Conservation (phyloP, 495 filamentous ascomycete species). For the Arthonia radiata region DNA sequence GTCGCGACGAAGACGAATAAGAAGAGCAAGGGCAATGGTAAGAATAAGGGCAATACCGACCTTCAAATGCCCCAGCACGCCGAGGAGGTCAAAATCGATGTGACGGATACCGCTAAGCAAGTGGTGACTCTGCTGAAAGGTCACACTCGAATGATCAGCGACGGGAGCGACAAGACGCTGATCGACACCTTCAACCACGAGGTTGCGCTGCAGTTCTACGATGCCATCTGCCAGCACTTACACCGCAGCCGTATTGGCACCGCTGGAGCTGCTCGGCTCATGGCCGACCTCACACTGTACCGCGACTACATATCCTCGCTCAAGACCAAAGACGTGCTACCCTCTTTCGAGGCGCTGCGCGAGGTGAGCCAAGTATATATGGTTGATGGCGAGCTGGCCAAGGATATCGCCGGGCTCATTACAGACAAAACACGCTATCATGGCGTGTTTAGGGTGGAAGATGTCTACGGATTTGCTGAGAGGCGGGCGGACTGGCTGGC, state of each 20-base stretch:
- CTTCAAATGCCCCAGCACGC: not conserved
- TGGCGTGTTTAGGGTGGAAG: constrained; percentile 81
- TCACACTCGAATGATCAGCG: constrained; percentile 75
- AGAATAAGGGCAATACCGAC: too few species aligned
- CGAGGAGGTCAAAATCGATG: constrained; percentile 43
- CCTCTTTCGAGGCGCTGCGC: constrained; percentile 77
- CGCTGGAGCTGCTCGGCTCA: constrained; percentile 74
- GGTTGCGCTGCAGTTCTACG: constrained; percentile 78
- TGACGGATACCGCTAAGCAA: constrained; percentile 48
- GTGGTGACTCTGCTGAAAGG: constrained; percentile 66
- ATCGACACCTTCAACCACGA: constrained; percentile 98
- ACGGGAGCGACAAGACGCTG: constrained; percentile 89
- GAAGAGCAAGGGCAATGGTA: too few species aligned
- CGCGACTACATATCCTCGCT: constrained; percentile 60
- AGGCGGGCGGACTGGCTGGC: constrained; percentile 82
- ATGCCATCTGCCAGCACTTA: constrained; percentile 80
- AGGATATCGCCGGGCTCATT: constrained; percentile 85
- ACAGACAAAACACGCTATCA: constrained; percentile 75
- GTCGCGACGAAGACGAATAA: constrained; percentile 12
- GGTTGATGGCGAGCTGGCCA: constrained; percentile 66
- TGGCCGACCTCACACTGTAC: constrained; percentile 91
- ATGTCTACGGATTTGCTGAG: constrained; percentile 94
- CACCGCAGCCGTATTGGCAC: constrained; percentile 84
- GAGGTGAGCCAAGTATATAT: constrained; percentile 91
- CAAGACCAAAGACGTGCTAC: constrained; percentile 54